Evolutionary conservation across 768 basidiomycete genomes (phyloP).

Genomic region (Gautieria morchelliformis): DNA sequence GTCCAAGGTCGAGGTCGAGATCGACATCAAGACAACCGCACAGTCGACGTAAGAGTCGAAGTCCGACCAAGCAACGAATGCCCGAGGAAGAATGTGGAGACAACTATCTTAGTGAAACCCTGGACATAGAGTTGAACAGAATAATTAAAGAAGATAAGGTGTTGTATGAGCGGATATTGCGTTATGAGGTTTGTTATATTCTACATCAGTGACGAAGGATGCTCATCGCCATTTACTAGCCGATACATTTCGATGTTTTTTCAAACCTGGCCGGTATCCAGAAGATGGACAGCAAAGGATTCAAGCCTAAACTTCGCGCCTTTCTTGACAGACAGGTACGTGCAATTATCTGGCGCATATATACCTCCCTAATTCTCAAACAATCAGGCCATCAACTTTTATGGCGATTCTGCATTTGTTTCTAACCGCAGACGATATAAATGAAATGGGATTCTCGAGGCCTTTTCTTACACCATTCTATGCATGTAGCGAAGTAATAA

Average conservation of each 20-base stretch:
- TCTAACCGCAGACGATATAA: slow-evolving; percentile 1
- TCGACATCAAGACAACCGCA: slow-evolving; percentile 13
- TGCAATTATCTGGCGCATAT: not conserved
- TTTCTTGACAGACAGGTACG: slow-evolving; percentile 52
- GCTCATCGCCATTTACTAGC: slow-evolving; percentile 26
- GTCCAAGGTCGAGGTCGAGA: slow-evolving; percentile 28
- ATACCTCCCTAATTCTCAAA: not conserved
- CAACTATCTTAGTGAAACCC: slow-evolving; percentile 13
- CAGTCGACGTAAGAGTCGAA: not conserved
- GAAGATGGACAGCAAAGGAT: slow-evolving; percentile 21
- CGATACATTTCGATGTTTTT: slow-evolving; percentile 49
- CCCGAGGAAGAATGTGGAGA: slow-evolving; percentile 9
- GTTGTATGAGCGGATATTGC: slow-evolving; percentile 48
- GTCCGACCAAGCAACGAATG: slow-evolving; percentile 4
- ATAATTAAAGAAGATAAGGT: slow-evolving; percentile 34
- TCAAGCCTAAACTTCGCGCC: slow-evolving; percentile 31
- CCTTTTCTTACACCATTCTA: not conserved
- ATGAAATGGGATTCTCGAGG: not conserved
- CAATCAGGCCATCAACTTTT: slow-evolving; percentile 45
- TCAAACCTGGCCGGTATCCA: slow-evolving; percentile 28
- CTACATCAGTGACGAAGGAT: not conserved
- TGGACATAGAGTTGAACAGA: slow-evolving; percentile 33
- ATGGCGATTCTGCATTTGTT: slow-evolving; percentile 27
- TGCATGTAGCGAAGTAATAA: not conserved
- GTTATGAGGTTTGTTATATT: slow-evolving; percentile 45